Evolutionary conservation across 768 basidiomycete species (phyloP).

Genomic region (Lentinula sp.): DNA sequence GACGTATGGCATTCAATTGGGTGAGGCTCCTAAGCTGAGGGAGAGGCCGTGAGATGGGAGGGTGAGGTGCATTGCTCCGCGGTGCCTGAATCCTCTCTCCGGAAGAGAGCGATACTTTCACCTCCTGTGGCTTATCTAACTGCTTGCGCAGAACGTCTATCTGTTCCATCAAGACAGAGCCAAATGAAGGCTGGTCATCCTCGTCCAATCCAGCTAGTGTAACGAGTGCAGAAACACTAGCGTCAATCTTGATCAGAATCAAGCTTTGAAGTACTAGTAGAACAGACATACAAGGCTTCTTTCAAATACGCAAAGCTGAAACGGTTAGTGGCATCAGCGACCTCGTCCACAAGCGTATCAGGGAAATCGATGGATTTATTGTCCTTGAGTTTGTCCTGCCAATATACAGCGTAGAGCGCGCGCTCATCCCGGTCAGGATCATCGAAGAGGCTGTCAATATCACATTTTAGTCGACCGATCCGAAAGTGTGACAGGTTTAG

Average conservation of each 20-base stretch:
- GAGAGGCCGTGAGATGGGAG: neutral
- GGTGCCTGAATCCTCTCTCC: neutral
- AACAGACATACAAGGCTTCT: slow-evolving; percentile 70
- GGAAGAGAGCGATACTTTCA: neutral
- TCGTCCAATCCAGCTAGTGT: slow-evolving; percentile 48
- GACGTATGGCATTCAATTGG: neutral
- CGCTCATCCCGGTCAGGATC: slow-evolving; percentile 65
- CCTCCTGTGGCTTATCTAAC: slow-evolving; percentile 39
- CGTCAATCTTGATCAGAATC: neutral
- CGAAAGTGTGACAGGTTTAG: slow-evolving; percentile 14
- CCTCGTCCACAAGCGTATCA: slow-evolving; percentile 50
- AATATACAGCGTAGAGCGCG: slow-evolving; percentile 64
- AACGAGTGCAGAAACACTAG: slow-evolving; percentile 71
- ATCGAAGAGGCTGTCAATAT: slow-evolving; percentile 54
- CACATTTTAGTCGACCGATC: neutral
- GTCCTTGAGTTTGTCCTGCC: slow-evolving; percentile 67
- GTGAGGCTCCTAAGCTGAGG: neutral
- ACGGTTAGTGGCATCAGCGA: slow-evolving; percentile 52
- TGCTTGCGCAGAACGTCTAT: slow-evolving; percentile 61
- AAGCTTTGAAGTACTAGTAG: neutral
- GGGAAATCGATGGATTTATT: slow-evolving; percentile 66
- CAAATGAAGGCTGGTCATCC: slow-evolving; percentile 46
- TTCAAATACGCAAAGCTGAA: slow-evolving; percentile 90
- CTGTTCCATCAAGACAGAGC: slow-evolving; percentile 43
- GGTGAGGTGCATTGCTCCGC: neutral